Evolutionary conservation across 2,329 filamentous ascomycete species (phyloP).

Genomic region (Eurotiales sp.): DNA sequence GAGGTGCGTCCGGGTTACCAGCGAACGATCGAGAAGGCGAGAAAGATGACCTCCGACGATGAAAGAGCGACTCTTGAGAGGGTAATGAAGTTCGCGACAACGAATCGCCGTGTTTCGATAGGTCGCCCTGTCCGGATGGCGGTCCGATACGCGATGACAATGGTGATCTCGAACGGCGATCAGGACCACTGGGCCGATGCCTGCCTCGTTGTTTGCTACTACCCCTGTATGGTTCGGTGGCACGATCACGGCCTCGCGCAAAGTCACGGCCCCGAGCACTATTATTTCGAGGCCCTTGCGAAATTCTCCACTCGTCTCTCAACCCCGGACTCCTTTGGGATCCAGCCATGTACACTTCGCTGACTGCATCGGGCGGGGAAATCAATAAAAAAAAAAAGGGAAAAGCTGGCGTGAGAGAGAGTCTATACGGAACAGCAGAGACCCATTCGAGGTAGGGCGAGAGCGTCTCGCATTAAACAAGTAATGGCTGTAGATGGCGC

Average conservation of each 20-base stretch:
- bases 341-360: slow-evolving; percentile 46
- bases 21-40: slow-evolving; percentile 11
- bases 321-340: slow-evolving; percentile 48
- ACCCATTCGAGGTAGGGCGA: neutral
- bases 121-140: slow-evolving; percentile 28
- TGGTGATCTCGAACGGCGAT: slow-evolving; percentile 39
- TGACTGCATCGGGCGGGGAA: slow-evolving; percentile 37
- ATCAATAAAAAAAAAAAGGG: slow-evolving; percentile 1
- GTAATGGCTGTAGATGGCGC: slow-evolving; percentile 3
- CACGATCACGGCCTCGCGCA: slow-evolving; percentile 39
- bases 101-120: slow-evolving; percentile 27
- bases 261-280: slow-evolving; percentile 38
- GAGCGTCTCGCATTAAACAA: neutral
- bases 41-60: slow-evolving; percentile 21
- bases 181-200: slow-evolving; percentile 31
- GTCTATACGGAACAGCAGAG: neutral
- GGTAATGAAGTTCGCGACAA: slow-evolving; percentile 20
- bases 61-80: neutral
- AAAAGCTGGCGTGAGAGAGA: neutral
- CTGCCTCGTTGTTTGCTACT: slow-evolving; percentile 19
- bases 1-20: slow-evolving; percentile 21
- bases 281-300: slow-evolving; percentile 38
- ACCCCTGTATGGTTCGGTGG: slow-evolving; percentile 24
- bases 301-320: slow-evolving; percentile 49
- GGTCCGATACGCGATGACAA: slow-evolving; percentile 30